Conservation (phyloP, 1,284 basidiomycete genomes). For the Ustilago xerochloae region DNA sequence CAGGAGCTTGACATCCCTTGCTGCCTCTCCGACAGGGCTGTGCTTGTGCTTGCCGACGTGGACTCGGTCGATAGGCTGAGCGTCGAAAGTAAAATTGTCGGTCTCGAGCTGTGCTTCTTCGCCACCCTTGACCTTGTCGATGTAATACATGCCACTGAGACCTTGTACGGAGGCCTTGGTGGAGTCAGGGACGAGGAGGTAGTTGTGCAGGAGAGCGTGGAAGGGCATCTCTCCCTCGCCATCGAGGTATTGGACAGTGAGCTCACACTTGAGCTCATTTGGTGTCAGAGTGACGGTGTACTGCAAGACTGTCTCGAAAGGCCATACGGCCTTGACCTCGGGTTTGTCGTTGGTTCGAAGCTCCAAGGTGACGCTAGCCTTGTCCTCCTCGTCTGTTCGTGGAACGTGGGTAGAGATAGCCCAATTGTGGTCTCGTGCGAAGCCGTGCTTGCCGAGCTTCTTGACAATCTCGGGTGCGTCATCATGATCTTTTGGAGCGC, state of each 20-base stretch:
- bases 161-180: conserved; percentile 47
- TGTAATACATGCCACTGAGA: conserved; percentile 45
- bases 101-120: conserved; percentile 25
- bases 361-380: conserved; percentile 41
- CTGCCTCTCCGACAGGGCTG: conserved; percentile 6
- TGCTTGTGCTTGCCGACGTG: conserved; percentile 43
- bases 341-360: conserved; percentile 40
- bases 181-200: conserved; percentile 61
- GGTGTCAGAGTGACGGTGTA: conserved; percentile 51
- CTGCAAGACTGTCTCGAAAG: conserved; percentile 35
- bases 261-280: conserved; percentile 53
- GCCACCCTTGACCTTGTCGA: conserved; percentile 50
- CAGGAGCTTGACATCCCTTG: conserved; percentile 37
- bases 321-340: conserved; percentile 37
- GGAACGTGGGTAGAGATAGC: conserved; percentile 21
- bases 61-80: conserved; percentile 46
- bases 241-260: conserved; percentile 58
- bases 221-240: conserved; percentile 60
- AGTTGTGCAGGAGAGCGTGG: conserved; percentile 69
- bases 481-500: conserved; percentile 45
- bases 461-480: conserved; percentile 39
- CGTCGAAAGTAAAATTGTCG: conserved; percentile 34
- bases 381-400: conserved; percentile 32
- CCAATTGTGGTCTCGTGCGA: conserved; percentile 55
- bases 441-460: conserved; percentile 55